Evolutionary conservation across 2,329 filamentous ascomycete species (phyloP), one percentile per base, ranked within the genome.

Genomic region (Pseudocercospora musae): DNA sequence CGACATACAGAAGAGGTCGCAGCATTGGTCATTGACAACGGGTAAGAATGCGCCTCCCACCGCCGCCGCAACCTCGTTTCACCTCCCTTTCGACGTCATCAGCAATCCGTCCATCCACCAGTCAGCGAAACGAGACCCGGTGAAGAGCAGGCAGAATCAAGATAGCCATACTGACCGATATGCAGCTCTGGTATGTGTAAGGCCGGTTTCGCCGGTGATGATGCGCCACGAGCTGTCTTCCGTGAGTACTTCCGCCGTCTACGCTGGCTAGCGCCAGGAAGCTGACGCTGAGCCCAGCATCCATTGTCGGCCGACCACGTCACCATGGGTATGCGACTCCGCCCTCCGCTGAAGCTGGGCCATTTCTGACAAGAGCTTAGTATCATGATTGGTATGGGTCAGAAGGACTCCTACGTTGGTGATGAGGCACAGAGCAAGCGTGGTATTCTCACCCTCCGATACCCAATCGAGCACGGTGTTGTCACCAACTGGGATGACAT

Each of bases 401-500:
- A 98, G 85, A 99, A 99, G 87, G 95, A 99, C 88, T 98, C 95
- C 69, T 99, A 99, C 80, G 95, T 99, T 76, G 95, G 95, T 87
- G 95, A 99, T 85, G 95, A 99, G 87, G 95, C 95, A 84, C 95
- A 99, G 87, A 99, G 95, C 80, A 99, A 99, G 93, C 94, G 95
- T 95, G 95, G 95, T 96, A 98, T 99, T 85, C 89, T 99, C 76
- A 98, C 94, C 70, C 88, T 99, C 80, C 90, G 95, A 86, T 99
- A 99, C 85, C 95, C 95, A 79, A 99, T 99, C 81, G 95, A 99
- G 88, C 95, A 99, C 89, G 95, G 95, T 95, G 95, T 99, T 77
- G 95, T 99, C 80, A 99, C 95, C 85, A 98, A 98, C 91, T 99
- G 95, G 95, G 95, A 99, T 82, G 95, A 98, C 83, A 98, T 98